phyloP scores from a whole-genome alignment of 1,284 basidiomycete species.

The Moesziomyces sp. region DNA sequence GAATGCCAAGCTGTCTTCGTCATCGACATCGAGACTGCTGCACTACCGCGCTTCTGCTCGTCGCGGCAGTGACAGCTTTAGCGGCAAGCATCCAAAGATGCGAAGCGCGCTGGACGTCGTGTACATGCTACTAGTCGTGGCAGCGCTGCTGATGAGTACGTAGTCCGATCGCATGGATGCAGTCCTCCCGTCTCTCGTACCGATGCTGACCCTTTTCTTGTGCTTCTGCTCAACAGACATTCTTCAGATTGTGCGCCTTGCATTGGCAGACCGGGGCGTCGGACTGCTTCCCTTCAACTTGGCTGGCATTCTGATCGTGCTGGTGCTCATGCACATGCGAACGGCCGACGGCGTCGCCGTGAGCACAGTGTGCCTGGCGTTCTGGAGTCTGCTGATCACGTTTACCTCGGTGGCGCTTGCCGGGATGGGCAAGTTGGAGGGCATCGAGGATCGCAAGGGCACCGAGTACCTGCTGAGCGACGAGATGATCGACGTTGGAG shows the following conservation, averaged over 20 bases:
- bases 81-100: constrained; percentile 14
- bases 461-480: constrained; percentile 51
- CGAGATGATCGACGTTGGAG: constrained; percentile 52
- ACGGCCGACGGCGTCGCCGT: constrained; percentile 3
- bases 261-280: constrained; percentile 48
- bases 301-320: constrained; percentile 45
- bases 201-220: neutral
- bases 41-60: constrained; percentile 20
- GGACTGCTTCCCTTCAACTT: constrained; percentile 54
- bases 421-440: constrained; percentile 27
- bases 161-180: neutral
- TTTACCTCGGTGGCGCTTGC: constrained; percentile 45
- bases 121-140: constrained; percentile 47
- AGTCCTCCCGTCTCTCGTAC: neutral
- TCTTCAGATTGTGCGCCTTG: constrained; percentile 53
- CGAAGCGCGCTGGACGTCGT: constrained; percentile 24
- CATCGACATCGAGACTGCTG: constrained; percentile 16
- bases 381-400: constrained; percentile 42
- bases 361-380: constrained; percentile 24
- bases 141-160: constrained; percentile 55
- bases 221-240: constrained; percentile 33
- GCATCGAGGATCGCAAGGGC: constrained; percentile 36
- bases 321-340: constrained; percentile 43
- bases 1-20: constrained; percentile 1
- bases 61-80: constrained; percentile 14